Conservation (phyloP, 345 rosid species). For the Aegle marmelos region DNA sequence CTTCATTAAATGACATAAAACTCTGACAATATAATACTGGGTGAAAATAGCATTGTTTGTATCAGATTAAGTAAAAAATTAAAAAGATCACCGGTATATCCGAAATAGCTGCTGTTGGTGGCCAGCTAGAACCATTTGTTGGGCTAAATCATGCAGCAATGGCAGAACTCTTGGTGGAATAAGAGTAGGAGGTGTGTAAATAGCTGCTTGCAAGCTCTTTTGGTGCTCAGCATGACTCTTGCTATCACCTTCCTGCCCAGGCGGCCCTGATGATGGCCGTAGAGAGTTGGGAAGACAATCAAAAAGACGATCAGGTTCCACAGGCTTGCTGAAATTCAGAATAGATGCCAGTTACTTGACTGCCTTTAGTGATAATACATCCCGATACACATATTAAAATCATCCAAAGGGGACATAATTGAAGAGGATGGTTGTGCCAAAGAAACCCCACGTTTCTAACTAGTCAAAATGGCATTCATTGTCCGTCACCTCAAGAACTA, state of each 20-base stretch:
- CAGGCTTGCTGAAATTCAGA: slow-evolving; percentile 70
- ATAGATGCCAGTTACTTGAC: slow-evolving; percentile 4
- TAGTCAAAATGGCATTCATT: neutral
- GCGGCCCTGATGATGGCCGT: slow-evolving; percentile 56
- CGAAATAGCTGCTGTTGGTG: slow-evolving; percentile 88
- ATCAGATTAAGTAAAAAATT: neutral
- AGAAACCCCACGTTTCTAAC: neutral
- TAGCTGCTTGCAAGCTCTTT: slow-evolving; percentile 56
- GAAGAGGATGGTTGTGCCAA: neutral
- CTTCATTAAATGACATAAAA: neutral
- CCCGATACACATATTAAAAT: neutral
- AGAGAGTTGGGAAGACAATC: slow-evolving; percentile 80
- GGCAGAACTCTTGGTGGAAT: slow-evolving; percentile 88
- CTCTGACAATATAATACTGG: neutral
- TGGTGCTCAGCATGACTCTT: slow-evolving; percentile 47
- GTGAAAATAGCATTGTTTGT: neutral
- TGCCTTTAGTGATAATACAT: neutral
- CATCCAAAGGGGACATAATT: neutral
- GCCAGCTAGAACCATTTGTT: slow-evolving; percentile 86
- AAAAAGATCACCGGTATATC: slow-evolving; percentile 58
- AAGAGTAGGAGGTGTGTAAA: slow-evolving; percentile 71
- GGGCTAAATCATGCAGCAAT: slow-evolving; percentile 71
- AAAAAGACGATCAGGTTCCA: slow-evolving; percentile 85
- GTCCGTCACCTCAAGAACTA: neutral
- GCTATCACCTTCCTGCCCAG: slow-evolving; percentile 38